A percentile compares a stretch with the other conserved stretches of the same genome.
These are phyloP conservation scores for Phlyctochytrium bullatum DNA, from an alignment of 192 early-diverging fungal species.

Conservation along the genomic window DNA sequence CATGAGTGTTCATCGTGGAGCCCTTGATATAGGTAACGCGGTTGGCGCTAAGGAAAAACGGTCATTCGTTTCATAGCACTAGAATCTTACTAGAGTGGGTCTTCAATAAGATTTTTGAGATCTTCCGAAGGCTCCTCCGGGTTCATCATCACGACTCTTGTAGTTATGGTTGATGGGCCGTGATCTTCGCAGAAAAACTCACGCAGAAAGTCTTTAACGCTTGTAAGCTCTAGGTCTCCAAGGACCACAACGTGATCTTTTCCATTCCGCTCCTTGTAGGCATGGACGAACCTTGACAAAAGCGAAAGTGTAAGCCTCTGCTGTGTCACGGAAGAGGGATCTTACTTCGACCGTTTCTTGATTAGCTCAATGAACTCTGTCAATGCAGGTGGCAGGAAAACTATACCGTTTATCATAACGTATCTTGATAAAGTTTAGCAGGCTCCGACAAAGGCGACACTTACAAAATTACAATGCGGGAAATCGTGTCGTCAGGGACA, in stretches of 20 bases:
- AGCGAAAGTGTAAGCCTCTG: conserved; percentile 69
- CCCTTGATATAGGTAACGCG: conserved; percentile 72
- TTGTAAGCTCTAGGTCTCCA: conserved; percentile 55
- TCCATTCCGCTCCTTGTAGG: conserved; percentile 35
- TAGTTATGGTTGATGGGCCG: conserved; percentile 61
- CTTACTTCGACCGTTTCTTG: neutral
- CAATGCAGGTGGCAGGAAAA: conserved; percentile 45
- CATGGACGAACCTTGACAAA: conserved; percentile 59
- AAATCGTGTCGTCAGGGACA: conserved; percentile 44
- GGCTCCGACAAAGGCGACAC: neutral
- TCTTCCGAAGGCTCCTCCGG: conserved; percentile 42
- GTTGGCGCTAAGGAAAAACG: conserved; percentile 26
- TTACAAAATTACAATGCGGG: conserved; percentile 24
- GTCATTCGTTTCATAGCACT: neutral
- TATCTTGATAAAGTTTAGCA: neutral
- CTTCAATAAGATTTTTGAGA: conserved; percentile 40
- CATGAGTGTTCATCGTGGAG: conserved; percentile 56
- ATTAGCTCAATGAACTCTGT: conserved; percentile 68
- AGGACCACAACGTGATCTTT: conserved; percentile 64
- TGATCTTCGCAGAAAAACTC: conserved; percentile 78
- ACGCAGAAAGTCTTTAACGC: conserved; percentile 66
- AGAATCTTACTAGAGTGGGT: conserved; percentile 54
- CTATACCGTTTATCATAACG: neutral
- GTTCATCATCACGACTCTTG: conserved; percentile 67
- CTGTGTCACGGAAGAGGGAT: neutral